These are phyloP conservation scores for Colletotrichum sojae DNA, from an alignment of 2,329 filamentous ascomycete genomes.

Conservation along the genomic window DNA sequence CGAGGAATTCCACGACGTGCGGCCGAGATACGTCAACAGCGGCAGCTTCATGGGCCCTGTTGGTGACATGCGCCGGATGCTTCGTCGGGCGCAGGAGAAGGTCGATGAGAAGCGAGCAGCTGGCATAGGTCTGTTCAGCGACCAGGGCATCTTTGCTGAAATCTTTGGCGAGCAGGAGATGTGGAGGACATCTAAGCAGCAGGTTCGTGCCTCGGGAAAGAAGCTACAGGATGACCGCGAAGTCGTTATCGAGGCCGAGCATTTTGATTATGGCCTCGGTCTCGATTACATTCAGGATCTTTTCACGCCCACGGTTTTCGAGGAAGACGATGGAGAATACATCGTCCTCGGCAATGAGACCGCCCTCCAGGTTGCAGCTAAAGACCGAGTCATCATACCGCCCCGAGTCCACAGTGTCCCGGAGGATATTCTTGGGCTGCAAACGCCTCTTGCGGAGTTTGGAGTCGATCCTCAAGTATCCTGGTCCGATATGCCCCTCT, in stretches of 20 bases:
- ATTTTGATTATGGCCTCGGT: slow-evolving; percentile 47
- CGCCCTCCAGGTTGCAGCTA: slow-evolving; percentile 41
- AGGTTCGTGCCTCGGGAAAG: background rate
- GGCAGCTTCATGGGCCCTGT: slow-evolving; percentile 49
- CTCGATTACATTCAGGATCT: slow-evolving; percentile 49
- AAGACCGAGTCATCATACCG: slow-evolving; percentile 43
- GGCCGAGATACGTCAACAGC: slow-evolving; percentile 50
- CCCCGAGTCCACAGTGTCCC: slow-evolving; percentile 44
- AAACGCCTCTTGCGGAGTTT: slow-evolving; percentile 4
- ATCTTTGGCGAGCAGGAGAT: slow-evolving; percentile 48
- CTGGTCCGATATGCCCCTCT: slow-evolving; percentile 40
- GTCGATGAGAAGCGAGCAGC: slow-evolving; percentile 43
- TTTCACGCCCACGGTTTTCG: slow-evolving; percentile 49
- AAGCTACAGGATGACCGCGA: slow-evolving; percentile 1
- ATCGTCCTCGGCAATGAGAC: slow-evolving; percentile 41
- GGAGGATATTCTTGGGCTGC: slow-evolving; percentile 40
- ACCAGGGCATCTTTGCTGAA: slow-evolving; percentile 51
- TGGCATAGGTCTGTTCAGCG: slow-evolving; percentile 44
- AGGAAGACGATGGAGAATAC: slow-evolving; percentile 47
- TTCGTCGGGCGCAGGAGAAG: slow-evolving; percentile 43
- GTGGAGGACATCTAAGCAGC: slow-evolving; percentile 28
- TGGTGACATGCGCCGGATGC: slow-evolving; percentile 46
- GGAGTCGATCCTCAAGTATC: background rate
- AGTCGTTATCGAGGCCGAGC: slow-evolving; percentile 1
- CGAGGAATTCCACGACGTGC: slow-evolving; percentile 38